Evolutionary conservation across 352 stramenopile species (phyloP).

Genomic region (Pythium angustatum): DNA sequence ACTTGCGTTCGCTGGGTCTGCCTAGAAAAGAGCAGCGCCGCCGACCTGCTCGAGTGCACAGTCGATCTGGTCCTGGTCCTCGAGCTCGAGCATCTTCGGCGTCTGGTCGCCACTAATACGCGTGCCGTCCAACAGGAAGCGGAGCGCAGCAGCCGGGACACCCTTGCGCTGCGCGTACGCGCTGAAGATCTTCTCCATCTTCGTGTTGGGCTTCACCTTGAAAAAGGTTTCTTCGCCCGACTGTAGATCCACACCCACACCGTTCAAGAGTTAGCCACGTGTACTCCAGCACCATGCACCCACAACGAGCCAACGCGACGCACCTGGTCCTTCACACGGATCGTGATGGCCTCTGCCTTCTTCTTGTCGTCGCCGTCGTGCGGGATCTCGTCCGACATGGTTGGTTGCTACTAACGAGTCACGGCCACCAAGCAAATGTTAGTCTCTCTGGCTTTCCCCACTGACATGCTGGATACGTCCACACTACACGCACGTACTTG

Average conservation of each 20-base stretch:
- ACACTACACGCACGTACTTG: constrained; percentile 2
- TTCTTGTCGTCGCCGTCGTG: constrained; percentile 82
- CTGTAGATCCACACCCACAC: constrained; percentile 44
- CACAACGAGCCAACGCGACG: constrained; percentile 2
- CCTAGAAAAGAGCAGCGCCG: constrained; percentile 49
- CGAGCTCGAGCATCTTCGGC: constrained; percentile 96
- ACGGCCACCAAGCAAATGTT: too few relatives aligned
- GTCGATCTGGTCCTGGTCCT: constrained; percentile 98
- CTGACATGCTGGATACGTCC: too few relatives aligned
- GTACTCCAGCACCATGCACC: not conserved
- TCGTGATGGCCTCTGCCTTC: constrained; percentile 86
- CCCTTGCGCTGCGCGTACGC: constrained; percentile 96
- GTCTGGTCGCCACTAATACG: constrained; percentile 94
- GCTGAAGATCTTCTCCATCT: constrained; percentile 98
- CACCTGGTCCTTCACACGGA: constrained; percentile 87
- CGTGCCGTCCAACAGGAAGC: constrained; percentile 97
- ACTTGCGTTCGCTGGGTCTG: not conserved
- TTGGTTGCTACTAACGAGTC: constrained; percentile 10
- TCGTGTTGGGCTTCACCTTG: constrained; percentile 99
- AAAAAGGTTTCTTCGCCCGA: constrained; percentile 97
- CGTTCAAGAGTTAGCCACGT: too few relatives aligned
- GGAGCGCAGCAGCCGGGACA: constrained; percentile 85
- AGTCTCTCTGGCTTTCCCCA: too few relatives aligned
- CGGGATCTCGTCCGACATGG: constrained; percentile 64
- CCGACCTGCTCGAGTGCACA: constrained; percentile 92